phyloP scores from a whole-genome alignment of 352 stramenopile genomes.

The Saprolegnia diclina region DNA sequence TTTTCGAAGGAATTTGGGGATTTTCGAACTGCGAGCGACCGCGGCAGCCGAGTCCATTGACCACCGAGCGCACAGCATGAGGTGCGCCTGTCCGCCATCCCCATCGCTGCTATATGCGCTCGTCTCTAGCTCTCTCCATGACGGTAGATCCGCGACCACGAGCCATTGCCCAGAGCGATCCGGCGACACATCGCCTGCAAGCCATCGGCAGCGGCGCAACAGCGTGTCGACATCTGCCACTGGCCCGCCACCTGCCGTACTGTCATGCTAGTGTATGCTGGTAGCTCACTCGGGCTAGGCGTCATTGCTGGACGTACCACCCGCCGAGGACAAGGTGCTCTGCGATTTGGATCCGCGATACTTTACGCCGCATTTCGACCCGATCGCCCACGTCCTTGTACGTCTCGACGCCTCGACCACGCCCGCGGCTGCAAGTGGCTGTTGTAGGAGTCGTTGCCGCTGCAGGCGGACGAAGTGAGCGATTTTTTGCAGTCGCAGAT shows the following conservation, averaged over 20 bases:
- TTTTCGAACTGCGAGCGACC: not conserved
- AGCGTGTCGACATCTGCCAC: too few relatives aligned
- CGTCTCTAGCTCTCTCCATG: too few relatives aligned
- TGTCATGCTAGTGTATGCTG: not conserved
- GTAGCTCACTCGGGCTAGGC: not conserved
- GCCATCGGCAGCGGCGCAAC: too few relatives aligned
- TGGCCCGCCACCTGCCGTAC: too few relatives aligned
- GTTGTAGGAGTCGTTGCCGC: slow-evolving; percentile 56
- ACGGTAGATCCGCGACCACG: too few relatives aligned
- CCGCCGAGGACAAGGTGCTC: slow-evolving; percentile 52
- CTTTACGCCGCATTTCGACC: slow-evolving; percentile 77
- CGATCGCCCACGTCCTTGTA: slow-evolving; percentile 61
- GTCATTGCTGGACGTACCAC: not conserved
- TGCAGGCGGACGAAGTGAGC: slow-evolving; percentile 42
- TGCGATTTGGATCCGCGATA: slow-evolving; percentile 68
- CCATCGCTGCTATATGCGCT: too few relatives aligned
- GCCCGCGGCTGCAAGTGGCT: not conserved
- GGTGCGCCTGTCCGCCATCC: too few relatives aligned
- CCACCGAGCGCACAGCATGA: too few relatives aligned
- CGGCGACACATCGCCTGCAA: too few relatives aligned
- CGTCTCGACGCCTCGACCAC: too few relatives aligned
- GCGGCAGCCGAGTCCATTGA: not conserved
- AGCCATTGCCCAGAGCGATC: too few relatives aligned
- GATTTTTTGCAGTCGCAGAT: slow-evolving; percentile 77
- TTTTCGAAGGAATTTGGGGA: not conserved